phyloP scores from a whole-genome alignment of 345 rosid genomes.

The Carallia brachiata region DNA sequence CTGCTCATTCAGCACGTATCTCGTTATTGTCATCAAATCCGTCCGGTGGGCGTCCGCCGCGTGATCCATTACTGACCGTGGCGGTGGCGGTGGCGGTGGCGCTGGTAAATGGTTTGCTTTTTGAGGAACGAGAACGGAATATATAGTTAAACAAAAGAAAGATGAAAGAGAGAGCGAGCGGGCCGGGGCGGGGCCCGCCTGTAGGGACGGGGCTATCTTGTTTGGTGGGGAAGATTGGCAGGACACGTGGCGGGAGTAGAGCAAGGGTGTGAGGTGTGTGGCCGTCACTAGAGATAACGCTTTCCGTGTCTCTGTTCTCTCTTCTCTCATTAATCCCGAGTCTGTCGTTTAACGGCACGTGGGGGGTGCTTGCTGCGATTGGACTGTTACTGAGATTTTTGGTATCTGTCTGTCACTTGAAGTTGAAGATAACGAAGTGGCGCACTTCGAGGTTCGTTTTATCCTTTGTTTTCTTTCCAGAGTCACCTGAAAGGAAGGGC shows the following conservation, averaged over 20 bases:
- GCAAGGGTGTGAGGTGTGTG: constrained; percentile 32
- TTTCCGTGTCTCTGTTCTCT: constrained; percentile 25
- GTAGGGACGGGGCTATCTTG: constrained; percentile 19
- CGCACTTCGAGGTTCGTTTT: neutral
- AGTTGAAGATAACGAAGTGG: too few species aligned
- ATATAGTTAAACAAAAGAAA: constrained; percentile 22
- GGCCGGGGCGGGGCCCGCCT: neutral
- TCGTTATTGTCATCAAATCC: constrained; percentile 95
- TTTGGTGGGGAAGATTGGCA: constrained; percentile 14
- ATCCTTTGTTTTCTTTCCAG: constrained; percentile 1
- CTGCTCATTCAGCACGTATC: constrained; percentile 83
- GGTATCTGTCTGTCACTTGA: too few species aligned
- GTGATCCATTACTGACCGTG: constrained; percentile 63
- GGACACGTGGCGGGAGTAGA: constrained; percentile 60
- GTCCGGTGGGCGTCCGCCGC: constrained; percentile 81
- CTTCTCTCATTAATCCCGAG: neutral
- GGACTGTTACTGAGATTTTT: too few species aligned
- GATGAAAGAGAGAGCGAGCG: constrained; percentile 9
- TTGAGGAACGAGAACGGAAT: constrained; percentile 31
- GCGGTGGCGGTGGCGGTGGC: neutral
- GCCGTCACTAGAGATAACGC: constrained; percentile 47
- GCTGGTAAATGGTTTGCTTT: neutral
- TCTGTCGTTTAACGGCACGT: neutral
- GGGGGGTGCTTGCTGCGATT: too few species aligned
- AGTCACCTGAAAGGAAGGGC: neutral